Evolutionary conservation across 108 stramenopile genomes (phyloP).

Genomic region (Licmophora abbreviata): DNA sequence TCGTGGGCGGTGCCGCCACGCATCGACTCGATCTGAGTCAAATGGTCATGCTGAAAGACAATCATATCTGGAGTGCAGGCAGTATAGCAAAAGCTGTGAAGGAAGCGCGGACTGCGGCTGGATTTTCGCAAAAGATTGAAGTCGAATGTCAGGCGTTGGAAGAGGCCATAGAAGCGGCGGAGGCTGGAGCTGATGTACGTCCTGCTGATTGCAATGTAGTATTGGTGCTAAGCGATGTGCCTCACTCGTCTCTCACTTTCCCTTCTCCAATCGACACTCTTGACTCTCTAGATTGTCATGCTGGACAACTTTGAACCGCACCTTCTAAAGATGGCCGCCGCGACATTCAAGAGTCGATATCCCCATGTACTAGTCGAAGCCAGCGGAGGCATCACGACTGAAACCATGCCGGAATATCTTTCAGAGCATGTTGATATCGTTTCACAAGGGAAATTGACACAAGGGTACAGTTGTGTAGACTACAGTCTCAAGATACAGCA

Average conservation of each 20-base stretch:
- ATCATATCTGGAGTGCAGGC: constrained; percentile 87
- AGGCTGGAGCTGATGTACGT: constrained; percentile 78
- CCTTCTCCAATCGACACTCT: not conserved
- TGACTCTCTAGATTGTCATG: constrained; percentile 72
- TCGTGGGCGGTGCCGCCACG: constrained; percentile 95
- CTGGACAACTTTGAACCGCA: constrained; percentile 94
- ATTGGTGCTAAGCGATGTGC: not conserved
- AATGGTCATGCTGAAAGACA: constrained; percentile 99
- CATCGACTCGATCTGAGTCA: constrained; percentile 94
- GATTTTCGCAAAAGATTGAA: constrained; percentile 98
- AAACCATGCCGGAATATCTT: constrained; percentile 84
- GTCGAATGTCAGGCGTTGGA: constrained; percentile 88
- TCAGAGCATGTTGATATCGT: constrained; percentile 91
- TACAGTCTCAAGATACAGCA: constrained; percentile 87
- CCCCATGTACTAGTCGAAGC: constrained; percentile 94
- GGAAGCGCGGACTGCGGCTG: constrained; percentile 75
- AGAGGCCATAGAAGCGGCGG: constrained; percentile 89
- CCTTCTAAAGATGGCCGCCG: constrained; percentile 68
- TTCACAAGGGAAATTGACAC: constrained; percentile 95
- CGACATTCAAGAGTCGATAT: constrained; percentile 70
- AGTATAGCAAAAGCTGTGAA: constrained; percentile 90
- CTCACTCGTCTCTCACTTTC: not conserved
- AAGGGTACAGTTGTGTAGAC: constrained; percentile 95
- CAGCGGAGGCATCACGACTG: constrained; percentile 94
- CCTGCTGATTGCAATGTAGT: not conserved